Percentiles rank a stretch among this genome's conserved stretches.
Conservation (phyloP, 768 basidiomycete genomes). For the Boletus sensibilis region DNA sequence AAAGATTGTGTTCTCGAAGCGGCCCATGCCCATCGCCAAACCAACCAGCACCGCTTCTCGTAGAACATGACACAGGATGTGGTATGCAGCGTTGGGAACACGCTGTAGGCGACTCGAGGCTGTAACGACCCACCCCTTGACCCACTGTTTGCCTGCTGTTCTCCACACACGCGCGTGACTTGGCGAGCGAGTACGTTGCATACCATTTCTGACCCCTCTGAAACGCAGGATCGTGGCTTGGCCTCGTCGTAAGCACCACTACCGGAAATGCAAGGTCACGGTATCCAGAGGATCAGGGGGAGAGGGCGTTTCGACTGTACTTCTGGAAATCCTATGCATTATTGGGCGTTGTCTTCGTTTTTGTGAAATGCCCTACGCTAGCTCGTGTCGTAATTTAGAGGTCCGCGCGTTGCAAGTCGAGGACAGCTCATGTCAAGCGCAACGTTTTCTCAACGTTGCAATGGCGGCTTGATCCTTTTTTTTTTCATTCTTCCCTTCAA, state of each 20-base stretch:
- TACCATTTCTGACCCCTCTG: neutral
- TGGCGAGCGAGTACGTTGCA: too few species aligned
- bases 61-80: constrained; percentile 13
- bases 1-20: constrained; percentile 80
- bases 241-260: neutral
- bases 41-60: constrained; percentile 23
- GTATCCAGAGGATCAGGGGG: neutral
- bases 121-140: constrained; percentile 13
- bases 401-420: constrained; percentile 15
- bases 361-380: neutral
- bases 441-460: constrained; percentile 36
- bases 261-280: too few species aligned
- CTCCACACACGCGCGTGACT: neutral
- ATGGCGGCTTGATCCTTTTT: constrained; percentile 9
- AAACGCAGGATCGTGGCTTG: neutral
- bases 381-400: constrained; percentile 7
- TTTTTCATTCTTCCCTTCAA: constrained; percentile 4
- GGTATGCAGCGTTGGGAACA: constrained; percentile 17
- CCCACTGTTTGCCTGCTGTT: constrained; percentile 11
- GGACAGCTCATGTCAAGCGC: constrained; percentile 17
- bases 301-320: neutral
- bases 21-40: constrained; percentile 71
- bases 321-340: neutral
- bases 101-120: constrained; percentile 5
- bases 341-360: neutral